Evolutionary conservation across 306 rosid species (phyloP), one percentile per base, ranked within the genome.

Genomic region (Pyrus betulifolia): DNA sequence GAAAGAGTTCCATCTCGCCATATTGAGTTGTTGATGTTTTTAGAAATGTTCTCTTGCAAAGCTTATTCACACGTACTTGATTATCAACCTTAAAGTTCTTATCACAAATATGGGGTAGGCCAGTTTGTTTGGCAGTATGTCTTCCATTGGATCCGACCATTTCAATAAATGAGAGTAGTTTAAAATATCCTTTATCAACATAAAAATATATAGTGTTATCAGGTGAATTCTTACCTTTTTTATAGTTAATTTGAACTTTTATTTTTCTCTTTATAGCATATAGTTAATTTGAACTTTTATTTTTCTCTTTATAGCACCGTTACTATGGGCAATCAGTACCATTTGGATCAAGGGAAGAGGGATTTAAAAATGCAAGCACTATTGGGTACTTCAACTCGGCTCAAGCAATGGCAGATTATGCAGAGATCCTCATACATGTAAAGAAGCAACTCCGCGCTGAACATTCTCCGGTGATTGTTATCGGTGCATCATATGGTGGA

Each of bases 401-500:
- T 13, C 93, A 88, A 55, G 93, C 91, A 1, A 22, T 91, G 54
- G 92, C 89, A 74, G 92, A 91, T 78, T 91, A 91, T 87, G 93
- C 90, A 18, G 44, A 40, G 64, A 66, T 91, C 15, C 44, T 89
- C 57, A 78, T 83, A 8, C 82, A 86, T 44, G 18, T 89, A 10
- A 87, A 87, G 79, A 76, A 81, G 54, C 68, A 77, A 46, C 45
- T 86, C 11, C 45, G 66, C 0, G 89, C 93, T 22, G 21, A 75
- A n/a, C 74, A 78, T 28, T 91, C 90, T 10, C 91, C 93, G 0
- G 85, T 87, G 15, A 81, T 89, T 74, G 89, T 88, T 6, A 40
- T 91, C 51, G 97, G 96, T 67, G 96, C 85, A 71, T 91, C 96
- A 35, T 91, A 89, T 11, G 91, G 97, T n/a, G 97, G 93, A 92